Evolutionary conservation across 768 basidiomycete species (phyloP), one percentile per base, ranked within the genome.

Genomic region (Cystobasidium onofrii): DNA sequence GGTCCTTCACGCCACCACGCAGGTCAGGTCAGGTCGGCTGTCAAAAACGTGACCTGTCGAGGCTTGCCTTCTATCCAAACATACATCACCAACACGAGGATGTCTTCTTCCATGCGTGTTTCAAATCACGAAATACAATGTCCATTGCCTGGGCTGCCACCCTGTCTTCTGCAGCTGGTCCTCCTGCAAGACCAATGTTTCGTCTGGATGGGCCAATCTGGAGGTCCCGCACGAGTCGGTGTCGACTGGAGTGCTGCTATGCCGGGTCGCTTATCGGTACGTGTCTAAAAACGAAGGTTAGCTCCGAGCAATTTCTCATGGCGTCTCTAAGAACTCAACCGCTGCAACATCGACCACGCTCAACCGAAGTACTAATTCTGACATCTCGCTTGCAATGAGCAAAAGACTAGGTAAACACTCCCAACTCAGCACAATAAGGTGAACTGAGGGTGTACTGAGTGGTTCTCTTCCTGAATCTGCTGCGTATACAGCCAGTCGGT

Each of bases 301-400:
- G 46, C 12, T 25, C 29, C 9, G n/a, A 61, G 4, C 13, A 9
- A 18, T 31, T 6, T 4, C 13, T 39, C 9, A 61, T n/a, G 23
- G 29, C 57, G 4, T 31, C 23, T 27, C 13, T 4, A 3, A 61
- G 57, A 61, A 10, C 57, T 33, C 29, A 18, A 31, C 23, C 4
- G 25, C 57, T 23, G 10, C 44, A 3, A 67, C 41, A 18, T 50
- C 44, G 13, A 67, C 65, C 9, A 67, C 65, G 43, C 65, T 67
- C 17, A 50, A 23, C 65, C 41, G 65, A 44, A 33, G 43, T 13
- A 54, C 44, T 4, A 31, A 29, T 15, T 50, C 29, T 54, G 65
- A 67, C 36, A 52, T 41, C 27, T 67, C 65, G 12, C 29, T 67
- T 18, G 44, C 65, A 13, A 67, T 67, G 65, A 67, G 65, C 65